Base-by-base conservation (phyloP, 495 filamentous ascomycete species). In the Penicillium fimorum region DNA sequence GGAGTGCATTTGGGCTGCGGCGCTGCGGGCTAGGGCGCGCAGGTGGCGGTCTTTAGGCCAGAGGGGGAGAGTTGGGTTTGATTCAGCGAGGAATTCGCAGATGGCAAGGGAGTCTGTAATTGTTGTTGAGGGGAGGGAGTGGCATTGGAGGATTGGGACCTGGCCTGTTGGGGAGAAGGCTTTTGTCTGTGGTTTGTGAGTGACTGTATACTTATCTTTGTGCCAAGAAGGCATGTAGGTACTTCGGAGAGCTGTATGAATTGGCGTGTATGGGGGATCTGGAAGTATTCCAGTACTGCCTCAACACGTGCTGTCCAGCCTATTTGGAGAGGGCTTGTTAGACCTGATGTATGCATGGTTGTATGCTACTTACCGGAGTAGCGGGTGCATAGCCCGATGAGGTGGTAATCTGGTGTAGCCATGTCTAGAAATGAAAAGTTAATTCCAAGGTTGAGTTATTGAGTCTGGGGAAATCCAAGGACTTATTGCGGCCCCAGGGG, bases 51-150 rank as follows among this genome's bases (percentile, higher is more conserved):
- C 77, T 22, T 60, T 33, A 0, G 82, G 82, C 72, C 79, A 83
- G 4, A 81, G 67, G 32, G 48, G 37, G 11, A 73, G 65, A 9
- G 73, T 59, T 0, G 78, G 78, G 58, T 77, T 54, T 2, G 61
- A 61, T 46, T 82, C 81, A 18, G 79, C 76, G 11, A 85, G 71
- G 58, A 76, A 79, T 51, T 83, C 80, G 66, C 70, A 67, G 55
- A 84, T 84, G 52, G 82, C 69, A 18, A 84, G 71, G 17, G 81
- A 82, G 51, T 84, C 81, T 47, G 64, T 70, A 38, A 84, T 68
- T 10, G 69, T 52, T 33, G 73, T 65, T 48, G 50, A 33, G 1
- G 42, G 56, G 18, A 67, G 46, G 9, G 66, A 65, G 50, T 61
- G 60, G 49, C 62, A 66, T 56, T 65, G 42, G 2, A 76, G 60